These are phyloP conservation scores for Rhododendron molle DNA, from an alignment of 148 eudicot species.

Conservation along the genomic window DNA sequence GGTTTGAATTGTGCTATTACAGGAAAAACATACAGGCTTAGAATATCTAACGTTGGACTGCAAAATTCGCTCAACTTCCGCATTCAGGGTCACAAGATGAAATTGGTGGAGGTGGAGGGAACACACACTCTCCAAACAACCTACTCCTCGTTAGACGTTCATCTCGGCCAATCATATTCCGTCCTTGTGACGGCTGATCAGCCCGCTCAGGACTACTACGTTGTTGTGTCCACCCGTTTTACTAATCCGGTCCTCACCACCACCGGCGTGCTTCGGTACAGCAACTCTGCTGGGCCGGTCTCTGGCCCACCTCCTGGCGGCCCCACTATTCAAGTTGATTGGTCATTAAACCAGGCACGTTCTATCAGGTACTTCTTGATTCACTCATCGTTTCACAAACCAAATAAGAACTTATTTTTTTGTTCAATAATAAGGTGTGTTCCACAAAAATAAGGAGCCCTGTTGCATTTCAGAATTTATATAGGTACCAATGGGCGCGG, in stretches of 20 bases:
- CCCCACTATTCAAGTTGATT: conserved; percentile 79
- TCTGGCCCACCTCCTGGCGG: conserved; percentile 94
- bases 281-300: conserved; percentile 56
- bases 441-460: too few relatives aligned
- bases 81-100: conserved; percentile 85
- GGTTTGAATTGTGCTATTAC: conserved; percentile 1
- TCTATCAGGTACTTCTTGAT: conserved; percentile 46
- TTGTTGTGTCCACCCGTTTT: conserved; percentile 82
- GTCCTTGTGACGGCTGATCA: conserved; percentile 94
- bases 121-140: conserved; percentile 82
- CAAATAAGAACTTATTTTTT: too few relatives aligned
- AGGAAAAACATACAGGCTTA: conserved; percentile 90
- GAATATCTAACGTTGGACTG: conserved; percentile 88
- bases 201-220: conserved; percentile 66
- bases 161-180: conserved; percentile 83
- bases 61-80: conserved; percentile 92
- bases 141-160: conserved; percentile 88
- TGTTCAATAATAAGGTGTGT: too few relatives aligned
- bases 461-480: too few relatives aligned
- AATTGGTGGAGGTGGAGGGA: conserved; percentile 92
- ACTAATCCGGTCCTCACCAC: conserved; percentile 50
- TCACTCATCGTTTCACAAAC: too few relatives aligned
- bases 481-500: too few relatives aligned
- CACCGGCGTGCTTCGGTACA: conserved; percentile 69
- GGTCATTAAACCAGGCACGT: conserved; percentile 98